A percentile compares a stretch with the other conserved stretches of the same genome.
phyloP scores from a whole-genome alignment of 495 filamentous ascomycete species.

The Immersiella caudata region DNA sequence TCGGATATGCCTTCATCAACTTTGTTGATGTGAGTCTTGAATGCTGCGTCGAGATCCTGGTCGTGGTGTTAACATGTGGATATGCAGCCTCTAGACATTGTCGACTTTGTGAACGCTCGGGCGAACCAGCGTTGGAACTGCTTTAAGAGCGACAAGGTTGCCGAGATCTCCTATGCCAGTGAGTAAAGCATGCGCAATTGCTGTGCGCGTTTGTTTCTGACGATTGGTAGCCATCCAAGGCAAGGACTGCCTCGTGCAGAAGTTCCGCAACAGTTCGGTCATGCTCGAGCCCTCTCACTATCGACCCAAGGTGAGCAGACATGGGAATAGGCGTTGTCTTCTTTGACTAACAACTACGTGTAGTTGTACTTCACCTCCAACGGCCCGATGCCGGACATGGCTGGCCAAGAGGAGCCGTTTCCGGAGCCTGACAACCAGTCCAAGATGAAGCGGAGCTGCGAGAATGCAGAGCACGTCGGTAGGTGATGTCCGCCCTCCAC shows the following conservation, averaged over 20 bases:
- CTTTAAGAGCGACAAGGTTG: constrained; percentile 81
- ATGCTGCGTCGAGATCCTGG: not conserved
- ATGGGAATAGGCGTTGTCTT: constrained; percentile 16
- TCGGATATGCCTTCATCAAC: constrained; percentile 98
- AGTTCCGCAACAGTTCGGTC: constrained; percentile 94
- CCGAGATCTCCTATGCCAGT: constrained; percentile 94
- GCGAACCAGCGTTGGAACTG: constrained; percentile 78
- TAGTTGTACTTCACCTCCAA: constrained; percentile 57
- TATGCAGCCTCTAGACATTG: constrained; percentile 68
- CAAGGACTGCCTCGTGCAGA: constrained; percentile 83
- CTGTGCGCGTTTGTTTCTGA: constrained; percentile 21
- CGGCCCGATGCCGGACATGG: constrained; percentile 44
- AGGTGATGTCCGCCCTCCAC: constrained; percentile 38
- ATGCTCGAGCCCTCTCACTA: constrained; percentile 83
- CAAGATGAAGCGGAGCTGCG: constrained; percentile 81
- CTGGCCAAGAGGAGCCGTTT: constrained; percentile 68
- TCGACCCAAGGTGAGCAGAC: constrained; percentile 76
- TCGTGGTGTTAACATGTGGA: constrained; percentile 24
- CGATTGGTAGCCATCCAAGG: constrained; percentile 76
- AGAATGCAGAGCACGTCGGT: constrained; percentile 86
- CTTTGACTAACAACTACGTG: constrained; percentile 20
- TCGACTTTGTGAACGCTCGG: constrained; percentile 74
- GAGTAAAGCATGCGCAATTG: constrained; percentile 41
- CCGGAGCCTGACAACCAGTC: constrained; percentile 78
- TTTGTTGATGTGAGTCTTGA: constrained; percentile 70